Base-by-base conservation (phyloP, 2,329 filamentous ascomycete species). In the Colletotrichum sp. region DNA sequence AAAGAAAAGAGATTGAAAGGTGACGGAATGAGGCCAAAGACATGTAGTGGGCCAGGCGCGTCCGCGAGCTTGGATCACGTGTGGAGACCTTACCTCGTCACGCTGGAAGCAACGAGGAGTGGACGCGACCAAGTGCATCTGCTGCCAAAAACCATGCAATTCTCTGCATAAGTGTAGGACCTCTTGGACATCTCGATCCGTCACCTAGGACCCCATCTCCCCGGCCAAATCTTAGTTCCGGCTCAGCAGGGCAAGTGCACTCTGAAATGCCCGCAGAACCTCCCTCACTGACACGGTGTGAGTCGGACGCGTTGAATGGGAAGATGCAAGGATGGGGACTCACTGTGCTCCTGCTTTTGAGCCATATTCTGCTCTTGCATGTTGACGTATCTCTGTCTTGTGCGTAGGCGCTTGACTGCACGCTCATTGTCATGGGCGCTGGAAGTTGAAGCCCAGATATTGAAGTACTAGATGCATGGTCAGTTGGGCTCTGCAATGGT, bases 301-400 rank as follows among this genome's bases (percentile, higher is more conserved):
- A 84, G 78, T 75, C 62, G 30, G 8, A 24, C 28, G 60, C 13
- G 24, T 44, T 32, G 59, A 36, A 4, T 21, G 18, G 26, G 39
- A 26, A n/a, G 36, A 16, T 49, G 13, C 26, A n/a, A 70, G 24
- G 28, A 70, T 49, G n/a, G 24, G 57, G 34, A 86, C 94, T 87
- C 86, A 98, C 96, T 95, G 80, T 98, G 96, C 76, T 93, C 89
- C 81, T 96, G 94, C 82, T 94, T 97, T 79, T 93, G 90, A 70
- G 92, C 91, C 72, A 98, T 88, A 30, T 89, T 90, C 52, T 91
- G 87, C 82, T 98, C 96, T 0, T 93, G 92, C 59, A 95, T 88
- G 77, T 93, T 92, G 34, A 98, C 95, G 82, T 93, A 94, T 76
- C 92, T 89, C 82, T 94, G 92, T 77, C 96, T 92, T 3, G 96